These are phyloP conservation scores for Vitis hybrid DNA, from an alignment of 177 flowering plant genomes.

Conservation along the genomic window DNA sequence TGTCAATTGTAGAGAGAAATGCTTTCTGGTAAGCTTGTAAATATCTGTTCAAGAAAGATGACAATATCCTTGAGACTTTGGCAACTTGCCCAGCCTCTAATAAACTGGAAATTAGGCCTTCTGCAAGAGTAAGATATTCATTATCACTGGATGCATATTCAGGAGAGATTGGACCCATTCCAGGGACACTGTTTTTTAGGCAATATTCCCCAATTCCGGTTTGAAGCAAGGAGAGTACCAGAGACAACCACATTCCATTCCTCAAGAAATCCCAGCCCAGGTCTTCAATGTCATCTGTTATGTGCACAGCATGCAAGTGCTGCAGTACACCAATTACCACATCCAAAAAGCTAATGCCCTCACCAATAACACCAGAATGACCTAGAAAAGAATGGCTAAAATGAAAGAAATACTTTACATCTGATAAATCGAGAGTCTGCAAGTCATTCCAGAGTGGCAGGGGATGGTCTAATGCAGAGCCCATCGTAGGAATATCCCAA, in stretches of 20 bases:
- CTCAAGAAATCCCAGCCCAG: conserved; percentile 78
- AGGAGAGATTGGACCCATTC: conserved; percentile 23
- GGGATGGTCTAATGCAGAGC: conserved; percentile 26
- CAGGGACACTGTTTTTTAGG: conserved; percentile 37
- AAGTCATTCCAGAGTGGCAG: conserved; percentile 20
- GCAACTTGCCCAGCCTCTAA: conserved; percentile 34
- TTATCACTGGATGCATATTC: conserved; percentile 32
- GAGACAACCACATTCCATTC: conserved; percentile 71
- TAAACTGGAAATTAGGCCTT: conserved; percentile 36
- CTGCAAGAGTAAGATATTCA: conserved; percentile 49
- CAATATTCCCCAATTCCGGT: conserved; percentile 46
- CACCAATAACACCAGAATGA: conserved; percentile 16
- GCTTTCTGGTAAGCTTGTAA: conserved; percentile 55
- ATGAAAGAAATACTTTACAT: conserved; percentile 41
- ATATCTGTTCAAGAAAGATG: conserved; percentile 58
- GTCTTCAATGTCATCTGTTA: conserved; percentile 28
- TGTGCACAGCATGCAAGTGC: conserved; percentile 32
- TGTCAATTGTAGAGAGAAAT: conserved; percentile 47
- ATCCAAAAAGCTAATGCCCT: conserved; percentile 31
- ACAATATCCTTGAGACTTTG: conserved; percentile 42
- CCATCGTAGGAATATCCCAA: conserved; percentile 62
- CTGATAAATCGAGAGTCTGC: conserved; percentile 33
- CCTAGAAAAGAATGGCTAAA: conserved; percentile 55
- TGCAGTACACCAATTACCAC: conserved; percentile 46
- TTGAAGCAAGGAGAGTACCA: conserved; percentile 56